Percentiles rank a stretch among this genome's conserved stretches.
Evolutionary conservation across 148 eudicot genomes (phyloP).

Genomic region (Euryodendron excelsum): DNA sequence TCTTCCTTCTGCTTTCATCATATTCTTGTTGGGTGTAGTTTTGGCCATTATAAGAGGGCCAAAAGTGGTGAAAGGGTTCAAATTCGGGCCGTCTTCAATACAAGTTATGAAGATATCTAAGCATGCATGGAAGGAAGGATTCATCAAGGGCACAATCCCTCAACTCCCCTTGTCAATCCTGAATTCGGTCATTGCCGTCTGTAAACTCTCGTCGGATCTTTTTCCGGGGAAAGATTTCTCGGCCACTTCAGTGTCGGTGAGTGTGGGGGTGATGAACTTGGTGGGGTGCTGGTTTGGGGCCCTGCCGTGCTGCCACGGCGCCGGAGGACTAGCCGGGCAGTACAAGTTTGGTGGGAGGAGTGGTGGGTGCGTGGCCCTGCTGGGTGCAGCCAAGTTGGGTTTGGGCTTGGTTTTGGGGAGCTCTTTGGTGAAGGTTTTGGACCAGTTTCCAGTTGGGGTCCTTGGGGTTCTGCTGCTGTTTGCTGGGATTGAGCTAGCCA

Average conservation of each 20-base stretch:
- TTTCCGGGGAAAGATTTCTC: slow-evolving; percentile 62
- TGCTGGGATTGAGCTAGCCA: slow-evolving; percentile 85
- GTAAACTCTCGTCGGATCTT: slow-evolving; percentile 68
- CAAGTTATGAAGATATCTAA: slow-evolving; percentile 47
- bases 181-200: slow-evolving; percentile 85
- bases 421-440: slow-evolving; percentile 61
- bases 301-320: slow-evolving; percentile 89
- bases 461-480: slow-evolving; percentile 74
- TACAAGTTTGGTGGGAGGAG: slow-evolving; percentile 92
- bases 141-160: slow-evolving; percentile 77
- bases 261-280: slow-evolving; percentile 81
- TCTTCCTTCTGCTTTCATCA: slow-evolving; percentile 71
- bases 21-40: slow-evolving; percentile 63
- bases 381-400: slow-evolving; percentile 59
- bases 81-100: slow-evolving; percentile 61
- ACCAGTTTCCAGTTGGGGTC: slow-evolving; percentile 74
- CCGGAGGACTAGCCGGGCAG: slow-evolving; percentile 96
- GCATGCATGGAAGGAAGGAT: slow-evolving; percentile 82
- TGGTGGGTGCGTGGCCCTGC: slow-evolving; percentile 77
- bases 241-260: slow-evolving; percentile 63
- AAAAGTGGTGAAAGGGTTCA: slow-evolving; percentile 47
- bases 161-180: slow-evolving; percentile 76
- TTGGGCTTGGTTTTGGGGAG: slow-evolving; percentile 69
- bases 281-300: slow-evolving; percentile 97
- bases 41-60: slow-evolving; percentile 62